Evolutionary conservation across 1,139 yeast genomes (phyloP).

Genomic region (Diutina catenulata): DNA sequence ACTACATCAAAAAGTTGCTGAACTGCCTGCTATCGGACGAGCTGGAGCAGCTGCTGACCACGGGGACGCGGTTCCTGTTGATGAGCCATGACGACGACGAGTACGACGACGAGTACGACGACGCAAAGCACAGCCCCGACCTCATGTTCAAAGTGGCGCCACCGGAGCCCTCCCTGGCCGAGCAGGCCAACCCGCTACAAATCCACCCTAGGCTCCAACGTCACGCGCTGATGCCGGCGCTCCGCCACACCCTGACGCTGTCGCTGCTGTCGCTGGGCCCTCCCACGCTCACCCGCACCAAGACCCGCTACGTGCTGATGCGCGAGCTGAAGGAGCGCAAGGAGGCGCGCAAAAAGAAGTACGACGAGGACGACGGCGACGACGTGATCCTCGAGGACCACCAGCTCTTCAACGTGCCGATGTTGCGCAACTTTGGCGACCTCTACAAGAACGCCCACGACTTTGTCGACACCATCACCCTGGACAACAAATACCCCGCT

Average conservation of each 20-base stretch:
- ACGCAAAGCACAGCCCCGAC: no score
- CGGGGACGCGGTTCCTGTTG: constrained; percentile 4
- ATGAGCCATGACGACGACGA: not conserved
- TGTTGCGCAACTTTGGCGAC: constrained; percentile 26
- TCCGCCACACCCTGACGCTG: not conserved
- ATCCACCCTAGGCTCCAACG: not conserved
- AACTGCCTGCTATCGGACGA: constrained; percentile 6
- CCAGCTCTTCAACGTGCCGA: constrained; percentile 34
- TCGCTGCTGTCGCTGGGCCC: not conserved
- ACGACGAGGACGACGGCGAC: constrained; percentile 34
- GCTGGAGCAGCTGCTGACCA: constrained; percentile 3
- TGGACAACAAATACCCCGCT: constrained; percentile 2
- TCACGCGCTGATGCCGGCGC: constrained; percentile 4
- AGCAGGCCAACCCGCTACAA: not conserved
- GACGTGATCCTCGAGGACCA: constrained; percentile 29
- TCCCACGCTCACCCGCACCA: constrained; percentile 19
- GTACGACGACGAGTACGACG: not conserved
- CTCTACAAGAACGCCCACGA: constrained; percentile 14
- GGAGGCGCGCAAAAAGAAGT: constrained; percentile 27
- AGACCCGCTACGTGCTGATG: constrained; percentile 23
- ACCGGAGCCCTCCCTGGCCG: not conserved
- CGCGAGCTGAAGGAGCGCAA: constrained; percentile 30
- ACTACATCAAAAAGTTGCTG: constrained; percentile 2
- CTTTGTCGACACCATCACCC: not conserved
- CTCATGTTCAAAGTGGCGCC: no score